phyloP scores from a whole-genome alignment of 257 asterid genomes.

The Galeopsis tetrahit region DNA sequence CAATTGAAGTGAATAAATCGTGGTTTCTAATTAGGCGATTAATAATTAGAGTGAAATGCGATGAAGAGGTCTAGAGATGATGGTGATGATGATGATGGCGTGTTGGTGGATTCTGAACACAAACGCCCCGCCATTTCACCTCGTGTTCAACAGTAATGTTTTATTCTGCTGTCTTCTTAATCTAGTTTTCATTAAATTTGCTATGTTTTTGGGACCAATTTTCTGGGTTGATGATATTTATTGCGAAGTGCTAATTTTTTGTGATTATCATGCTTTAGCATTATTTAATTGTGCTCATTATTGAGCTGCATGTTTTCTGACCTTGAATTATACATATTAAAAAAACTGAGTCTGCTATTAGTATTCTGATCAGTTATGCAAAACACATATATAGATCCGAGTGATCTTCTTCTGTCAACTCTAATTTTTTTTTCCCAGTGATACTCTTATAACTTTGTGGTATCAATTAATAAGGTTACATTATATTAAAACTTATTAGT shows the following conservation, averaged over 20 bases:
- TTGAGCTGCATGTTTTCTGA: constrained; percentile 33
- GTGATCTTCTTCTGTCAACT: constrained; percentile 6
- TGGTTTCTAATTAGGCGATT: constrained; percentile 31
- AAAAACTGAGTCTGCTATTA: constrained; percentile 11
- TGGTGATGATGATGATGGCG: not conserved
- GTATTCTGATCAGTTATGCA: constrained; percentile 11
- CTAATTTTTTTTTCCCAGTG: not conserved
- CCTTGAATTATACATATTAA: not conserved
- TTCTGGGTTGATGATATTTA: not conserved
- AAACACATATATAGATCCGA: not conserved
- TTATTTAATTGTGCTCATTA: constrained; percentile 19
- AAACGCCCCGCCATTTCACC: constrained; percentile 60
- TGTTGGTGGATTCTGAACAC: constrained; percentile 51
- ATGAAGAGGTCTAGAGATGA: constrained; percentile 85
- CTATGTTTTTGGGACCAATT: constrained; percentile 5
- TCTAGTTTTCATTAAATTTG: constrained; percentile 1
- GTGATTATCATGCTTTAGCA: constrained; percentile 23
- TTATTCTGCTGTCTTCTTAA: constrained; percentile 1
- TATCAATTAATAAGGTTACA: not conserved
- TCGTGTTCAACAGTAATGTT: constrained; percentile 64
- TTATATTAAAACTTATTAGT: not conserved
- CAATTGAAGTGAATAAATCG: constrained; percentile 53
- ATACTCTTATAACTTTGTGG: not conserved
- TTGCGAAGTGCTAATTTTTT: constrained; percentile 11
- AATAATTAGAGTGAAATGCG: constrained; percentile 32